A percentile compares a stretch with the other conserved stretches of the same genome.
These are phyloP conservation scores for Barnettozyma wickerhamii DNA, from an alignment of 805 yeast genomes.

Conservation along the genomic window DNA sequence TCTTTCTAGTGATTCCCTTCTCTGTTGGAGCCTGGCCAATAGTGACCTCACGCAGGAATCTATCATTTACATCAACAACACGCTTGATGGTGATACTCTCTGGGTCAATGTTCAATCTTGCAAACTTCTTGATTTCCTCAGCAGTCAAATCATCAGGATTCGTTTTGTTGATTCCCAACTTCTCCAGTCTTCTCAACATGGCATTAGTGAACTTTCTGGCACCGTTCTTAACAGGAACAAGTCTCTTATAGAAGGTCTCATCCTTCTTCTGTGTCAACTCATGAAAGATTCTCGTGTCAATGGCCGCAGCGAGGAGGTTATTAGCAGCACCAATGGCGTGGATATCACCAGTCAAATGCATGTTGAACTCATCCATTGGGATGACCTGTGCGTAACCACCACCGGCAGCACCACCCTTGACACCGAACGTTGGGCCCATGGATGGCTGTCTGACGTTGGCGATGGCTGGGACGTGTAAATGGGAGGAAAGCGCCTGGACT, in stretches of 20 bases:
- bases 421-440: constrained; percentile 98
- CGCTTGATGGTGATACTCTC: constrained; percentile 87
- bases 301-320: constrained; percentile 91
- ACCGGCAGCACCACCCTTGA: constrained; percentile 99
- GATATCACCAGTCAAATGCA: constrained; percentile 96
- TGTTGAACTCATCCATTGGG: constrained; percentile 98
- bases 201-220: constrained; percentile 72
- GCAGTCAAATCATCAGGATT: constrained; percentile 76
- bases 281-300: constrained; percentile 96
- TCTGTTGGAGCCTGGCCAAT: constrained; percentile 92
- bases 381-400: constrained; percentile 98
- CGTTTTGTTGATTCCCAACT: constrained; percentile 76
- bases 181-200: constrained; percentile 69
- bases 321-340: constrained; percentile 95
- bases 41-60: constrained; percentile 84
- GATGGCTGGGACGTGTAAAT: constrained; percentile 72
- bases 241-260: constrained; percentile 72
- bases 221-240: constrained; percentile 85
- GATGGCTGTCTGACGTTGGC: constrained; percentile 98
- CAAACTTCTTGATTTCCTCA: constrained; percentile 72
- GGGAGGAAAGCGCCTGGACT: constrained; percentile 96
- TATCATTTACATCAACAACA: constrained; percentile 92
- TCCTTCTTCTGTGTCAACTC: constrained; percentile 77
- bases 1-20: constrained; percentile 76
- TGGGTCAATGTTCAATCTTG: constrained; percentile 85